Percentiles rank a stretch among this genome's conserved stretches.
These are phyloP conservation scores for Thermoascus crustaceus DNA, from an alignment of 2,329 filamentous ascomycete species.

Conservation along the genomic window DNA sequence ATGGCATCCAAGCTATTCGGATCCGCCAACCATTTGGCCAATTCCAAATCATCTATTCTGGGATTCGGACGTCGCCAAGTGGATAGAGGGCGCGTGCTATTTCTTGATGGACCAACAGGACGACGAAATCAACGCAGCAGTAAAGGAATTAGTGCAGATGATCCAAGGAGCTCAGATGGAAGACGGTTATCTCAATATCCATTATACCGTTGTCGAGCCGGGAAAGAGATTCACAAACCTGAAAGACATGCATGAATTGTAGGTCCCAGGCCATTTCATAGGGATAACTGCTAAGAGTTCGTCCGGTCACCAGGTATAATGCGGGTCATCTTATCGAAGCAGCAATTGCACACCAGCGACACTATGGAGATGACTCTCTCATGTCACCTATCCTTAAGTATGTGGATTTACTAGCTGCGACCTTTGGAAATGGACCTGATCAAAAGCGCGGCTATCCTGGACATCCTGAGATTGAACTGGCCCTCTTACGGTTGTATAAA, in stretches of 20 bases:
- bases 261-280: no score
- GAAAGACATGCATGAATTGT: slow-evolving; percentile 55
- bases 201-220: slow-evolving; percentile 53
- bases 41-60: slow-evolving; percentile 53
- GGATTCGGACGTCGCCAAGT: slow-evolving; percentile 52
- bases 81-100: slow-evolving; percentile 53
- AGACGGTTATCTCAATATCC: slow-evolving; percentile 57
- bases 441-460: slow-evolving; percentile 54
- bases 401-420: slow-evolving; percentile 43
- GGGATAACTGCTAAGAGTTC: background rate
- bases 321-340: slow-evolving; percentile 53
- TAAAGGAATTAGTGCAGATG: slow-evolving; percentile 51
- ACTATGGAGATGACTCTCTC: slow-evolving; percentile 45
- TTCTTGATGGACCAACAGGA: slow-evolving; percentile 41
- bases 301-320: background rate
- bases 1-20: slow-evolving; percentile 49
- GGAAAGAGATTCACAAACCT: slow-evolving; percentile 50
- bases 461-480: slow-evolving; percentile 49
- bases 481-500: slow-evolving; percentile 39
- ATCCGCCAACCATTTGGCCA: slow-evolving; percentile 46
- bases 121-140: slow-evolving; percentile 41
- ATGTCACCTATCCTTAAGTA: slow-evolving; percentile 48
- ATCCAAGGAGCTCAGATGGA: slow-evolving; percentile 48
- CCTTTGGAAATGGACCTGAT: slow-evolving; percentile 43
- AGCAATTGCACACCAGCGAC: slow-evolving; percentile 46